Percentiles rank a stretch among this genome's conserved stretches.
phyloP scores from a whole-genome alignment of 495 filamentous ascomycete species.

The Cladorrhinum samala region DNA sequence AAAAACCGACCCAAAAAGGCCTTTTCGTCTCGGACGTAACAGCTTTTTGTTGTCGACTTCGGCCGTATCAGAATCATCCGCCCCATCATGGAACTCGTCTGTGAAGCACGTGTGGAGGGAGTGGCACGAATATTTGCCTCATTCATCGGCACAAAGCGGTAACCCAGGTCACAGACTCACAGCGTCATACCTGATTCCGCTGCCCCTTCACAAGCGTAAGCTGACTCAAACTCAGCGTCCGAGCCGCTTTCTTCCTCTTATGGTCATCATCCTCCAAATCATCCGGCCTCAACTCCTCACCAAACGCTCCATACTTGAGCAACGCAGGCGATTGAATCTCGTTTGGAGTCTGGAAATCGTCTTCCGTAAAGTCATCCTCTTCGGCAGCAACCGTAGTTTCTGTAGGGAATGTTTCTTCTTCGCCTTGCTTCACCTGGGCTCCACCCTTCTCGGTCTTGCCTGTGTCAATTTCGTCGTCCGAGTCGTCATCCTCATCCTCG shows the following conservation, averaged over 20 bases:
- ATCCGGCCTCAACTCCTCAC: conserved; percentile 33
- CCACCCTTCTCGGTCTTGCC: conserved; percentile 13
- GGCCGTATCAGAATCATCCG: too few relatives aligned
- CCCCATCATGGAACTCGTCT: too few relatives aligned
- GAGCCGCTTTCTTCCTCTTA: conserved; percentile 36
- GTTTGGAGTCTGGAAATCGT: conserved; percentile 38
- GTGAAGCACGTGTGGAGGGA: too few relatives aligned
- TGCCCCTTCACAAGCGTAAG: conserved; percentile 37
- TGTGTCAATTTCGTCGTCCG: conserved; percentile 19
- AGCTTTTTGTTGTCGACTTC: background rate
- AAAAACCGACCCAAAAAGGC: background rate
- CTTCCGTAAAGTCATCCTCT: conserved; percentile 26
- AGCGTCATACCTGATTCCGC: conserved; percentile 15
- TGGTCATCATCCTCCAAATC: conserved; percentile 20
- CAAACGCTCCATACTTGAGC: conserved; percentile 39
- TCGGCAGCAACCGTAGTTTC: background rate
- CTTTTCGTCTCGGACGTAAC: background rate
- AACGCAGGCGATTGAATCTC: conserved; percentile 25
- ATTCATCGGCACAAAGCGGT: too few relatives aligned
- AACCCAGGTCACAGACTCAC: too few relatives aligned
- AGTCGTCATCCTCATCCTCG: conserved; percentile 5
- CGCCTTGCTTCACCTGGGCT: background rate
- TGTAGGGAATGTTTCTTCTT: background rate
- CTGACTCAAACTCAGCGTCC: conserved; percentile 46
- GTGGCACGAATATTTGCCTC: too few relatives aligned